Evolutionary conservation across 306 rosid species (phyloP).

Genomic region (Rosa multiflora): DNA sequence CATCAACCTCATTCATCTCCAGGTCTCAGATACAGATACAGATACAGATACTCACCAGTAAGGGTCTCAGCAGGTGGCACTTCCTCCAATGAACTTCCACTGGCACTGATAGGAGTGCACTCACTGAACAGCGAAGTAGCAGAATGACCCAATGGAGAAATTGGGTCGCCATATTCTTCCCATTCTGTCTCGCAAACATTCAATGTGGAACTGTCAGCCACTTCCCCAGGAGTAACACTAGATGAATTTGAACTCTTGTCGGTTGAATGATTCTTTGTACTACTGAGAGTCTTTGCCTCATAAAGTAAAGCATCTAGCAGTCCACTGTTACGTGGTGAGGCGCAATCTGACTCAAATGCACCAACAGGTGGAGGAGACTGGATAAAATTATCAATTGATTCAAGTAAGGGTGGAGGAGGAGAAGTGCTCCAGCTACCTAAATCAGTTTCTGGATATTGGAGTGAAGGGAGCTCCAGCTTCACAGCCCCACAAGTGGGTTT

Average conservation of each 20-base stretch:
- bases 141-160: slow-evolving; percentile 66
- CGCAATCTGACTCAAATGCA: slow-evolving; percentile 55
- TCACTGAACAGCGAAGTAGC: slow-evolving; percentile 60
- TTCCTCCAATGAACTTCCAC: slow-evolving; percentile 63
- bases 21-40: not conserved
- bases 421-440: slow-evolving; percentile 75
- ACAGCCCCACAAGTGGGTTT: slow-evolving; percentile 61
- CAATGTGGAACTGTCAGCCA: slow-evolving; percentile 50
- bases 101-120: slow-evolving; percentile 54
- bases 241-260: slow-evolving; percentile 77
- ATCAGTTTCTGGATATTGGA: slow-evolving; percentile 95
- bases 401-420: slow-evolving; percentile 59
- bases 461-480: slow-evolving; percentile 99
- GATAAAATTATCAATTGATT: slow-evolving; percentile 68
- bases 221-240: slow-evolving; percentile 58
- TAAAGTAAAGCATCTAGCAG: slow-evolving; percentile 80
- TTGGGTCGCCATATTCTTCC: slow-evolving; percentile 57
- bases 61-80: slow-evolving; percentile 41
- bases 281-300: slow-evolving; percentile 53
- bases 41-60: slow-evolving; percentile 52
- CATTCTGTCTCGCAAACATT: slow-evolving; percentile 56
- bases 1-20: slow-evolving; percentile 18
- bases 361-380: slow-evolving; percentile 57
- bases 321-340: slow-evolving; percentile 79
- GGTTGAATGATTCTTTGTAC: slow-evolving; percentile 53